Evolutionary conservation across 306 rosid genomes (phyloP).

Genomic region (Pyrus bretschneideri): DNA sequence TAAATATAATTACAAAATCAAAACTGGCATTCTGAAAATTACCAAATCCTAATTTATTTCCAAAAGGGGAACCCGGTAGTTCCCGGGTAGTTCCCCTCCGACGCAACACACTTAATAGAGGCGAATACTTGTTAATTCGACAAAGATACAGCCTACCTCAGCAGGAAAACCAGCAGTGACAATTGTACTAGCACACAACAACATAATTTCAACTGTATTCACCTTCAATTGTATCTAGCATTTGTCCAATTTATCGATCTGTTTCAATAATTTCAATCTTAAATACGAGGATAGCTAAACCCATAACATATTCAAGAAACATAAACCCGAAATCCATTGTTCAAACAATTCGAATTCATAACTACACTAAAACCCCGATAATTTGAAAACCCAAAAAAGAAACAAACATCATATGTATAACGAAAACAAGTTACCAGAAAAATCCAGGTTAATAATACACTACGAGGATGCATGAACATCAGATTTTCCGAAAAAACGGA

Average conservation of each 20-base stretch:
- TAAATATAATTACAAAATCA: neutral
- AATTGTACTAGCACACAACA: neutral
- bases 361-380: neutral
- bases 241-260: neutral
- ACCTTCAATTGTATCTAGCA: neutral
- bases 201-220: neutral
- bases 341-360: neutral
- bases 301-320: neutral
- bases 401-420: neutral
- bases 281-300: neutral
- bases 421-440: neutral
- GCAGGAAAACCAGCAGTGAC: neutral
- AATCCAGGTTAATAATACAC: neutral
- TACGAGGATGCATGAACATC: neutral
- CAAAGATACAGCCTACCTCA: neutral
- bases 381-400: neutral
- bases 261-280: neutral
- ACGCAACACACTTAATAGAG: neutral
- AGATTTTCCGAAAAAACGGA: neutral
- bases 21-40: neutral
- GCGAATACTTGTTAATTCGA: neutral
- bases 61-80: neutral
- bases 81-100: neutral
- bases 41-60: neutral
- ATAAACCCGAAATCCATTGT: neutral